These are phyloP conservation scores for Jamesozyma hellenica DNA, from an alignment of 805 yeast genomes.

Conservation along the genomic window DNA sequence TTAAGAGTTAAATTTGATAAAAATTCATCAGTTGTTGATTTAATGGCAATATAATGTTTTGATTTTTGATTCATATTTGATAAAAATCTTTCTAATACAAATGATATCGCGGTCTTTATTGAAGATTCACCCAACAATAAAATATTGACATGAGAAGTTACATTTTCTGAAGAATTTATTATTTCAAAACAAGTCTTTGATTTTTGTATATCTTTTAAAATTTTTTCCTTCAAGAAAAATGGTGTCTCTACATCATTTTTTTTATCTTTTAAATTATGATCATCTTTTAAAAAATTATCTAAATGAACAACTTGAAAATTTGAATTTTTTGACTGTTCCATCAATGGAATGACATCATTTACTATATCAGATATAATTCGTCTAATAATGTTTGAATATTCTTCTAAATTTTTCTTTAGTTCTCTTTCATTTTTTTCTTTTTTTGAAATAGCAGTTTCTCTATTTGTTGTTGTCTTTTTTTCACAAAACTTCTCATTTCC, in stretches of 20 bases:
- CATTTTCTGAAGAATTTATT: conserved; percentile 27
- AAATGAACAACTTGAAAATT: neutral
- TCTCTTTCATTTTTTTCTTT: neutral
- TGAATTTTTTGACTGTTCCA: conserved; percentile 14
- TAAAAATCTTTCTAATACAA: conserved; percentile 49
- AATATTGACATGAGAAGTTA: conserved; percentile 30
- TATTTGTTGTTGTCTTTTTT: too few species aligned
- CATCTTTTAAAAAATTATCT: neutral
- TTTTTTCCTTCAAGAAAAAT: conserved; percentile 28
- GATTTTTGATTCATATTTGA: conserved; percentile 20
- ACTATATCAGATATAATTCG: conserved; percentile 12
- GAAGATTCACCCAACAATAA: conserved; percentile 50
- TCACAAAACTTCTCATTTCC: too few species aligned
- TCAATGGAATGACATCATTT: conserved; percentile 14
- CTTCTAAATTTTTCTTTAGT: neutral
- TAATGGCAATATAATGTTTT: neutral
- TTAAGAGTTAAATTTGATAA: neutral
- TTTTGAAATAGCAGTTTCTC: too few species aligned
- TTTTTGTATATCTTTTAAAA: conserved; percentile 43
- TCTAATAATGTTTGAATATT: neutral
- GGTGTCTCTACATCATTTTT: conserved; percentile 9
- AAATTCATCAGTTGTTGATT: neutral
- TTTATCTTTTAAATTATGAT: conserved; percentile 1
- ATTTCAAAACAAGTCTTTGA: conserved; percentile 46
- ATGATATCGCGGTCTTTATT: conserved; percentile 44